Percentiles rank a stretch among this genome's conserved stretches.
These are phyloP conservation scores for Russula ochroleuca DNA, from an alignment of 768 basidiomycete species.

Conservation along the genomic window DNA sequence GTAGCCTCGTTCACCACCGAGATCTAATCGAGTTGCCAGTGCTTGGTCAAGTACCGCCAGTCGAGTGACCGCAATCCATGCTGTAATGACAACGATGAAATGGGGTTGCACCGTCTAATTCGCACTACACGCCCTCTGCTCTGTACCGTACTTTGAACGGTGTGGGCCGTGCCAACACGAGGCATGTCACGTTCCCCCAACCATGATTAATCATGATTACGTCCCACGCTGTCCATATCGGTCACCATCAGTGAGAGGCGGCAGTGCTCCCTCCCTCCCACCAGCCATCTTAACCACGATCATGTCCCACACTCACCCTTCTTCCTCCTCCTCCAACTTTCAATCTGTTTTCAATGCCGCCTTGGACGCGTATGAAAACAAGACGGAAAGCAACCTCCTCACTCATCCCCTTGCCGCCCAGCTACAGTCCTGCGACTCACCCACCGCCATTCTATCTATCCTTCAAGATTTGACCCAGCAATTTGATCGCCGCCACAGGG, in stretches of 20 bases:
- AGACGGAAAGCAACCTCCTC: not conserved
- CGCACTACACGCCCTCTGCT: no score
- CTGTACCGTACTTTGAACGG: no score
- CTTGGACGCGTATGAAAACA: not conserved
- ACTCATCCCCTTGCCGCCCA: not conserved
- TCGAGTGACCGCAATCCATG: no score
- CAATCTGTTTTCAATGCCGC: not conserved
- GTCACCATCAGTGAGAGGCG: no score
- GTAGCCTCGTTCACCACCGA: no score
- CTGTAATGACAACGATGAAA: no score
- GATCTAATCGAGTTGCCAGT: no score
- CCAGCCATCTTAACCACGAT: not conserved
- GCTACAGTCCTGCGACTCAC: constrained; percentile 1
- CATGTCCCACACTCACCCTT: not conserved
- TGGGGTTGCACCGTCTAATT: no score
- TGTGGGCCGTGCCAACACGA: no score
- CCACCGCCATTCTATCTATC: not conserved
- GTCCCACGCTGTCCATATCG: no score
- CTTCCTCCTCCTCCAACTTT: not conserved
- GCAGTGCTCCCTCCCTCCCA: not conserved
- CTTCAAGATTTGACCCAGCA: not conserved
- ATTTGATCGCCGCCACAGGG: not conserved
- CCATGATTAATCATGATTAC: not conserved
- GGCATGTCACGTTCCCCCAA: no score
- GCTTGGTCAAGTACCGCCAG: no score